Conservation (phyloP, 164 flowering plant genomes). For the Magnolia sinica region DNA sequence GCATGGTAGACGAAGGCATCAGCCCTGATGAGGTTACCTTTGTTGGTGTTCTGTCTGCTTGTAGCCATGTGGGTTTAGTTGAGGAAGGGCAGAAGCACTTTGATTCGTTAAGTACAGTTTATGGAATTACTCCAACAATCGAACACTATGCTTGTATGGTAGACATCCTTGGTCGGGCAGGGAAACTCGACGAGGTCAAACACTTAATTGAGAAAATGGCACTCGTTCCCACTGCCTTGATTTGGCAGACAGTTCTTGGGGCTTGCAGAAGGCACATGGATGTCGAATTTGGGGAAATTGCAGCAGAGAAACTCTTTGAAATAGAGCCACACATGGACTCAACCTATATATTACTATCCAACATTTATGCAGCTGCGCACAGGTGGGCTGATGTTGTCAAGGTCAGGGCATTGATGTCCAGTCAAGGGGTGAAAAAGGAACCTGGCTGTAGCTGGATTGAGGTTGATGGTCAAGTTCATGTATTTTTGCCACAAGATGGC, state of each 20-base stretch:
- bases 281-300: slow-evolving; percentile 46
- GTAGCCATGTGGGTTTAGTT: slow-evolving; percentile 45
- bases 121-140: slow-evolving; percentile 42
- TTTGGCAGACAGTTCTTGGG: slow-evolving; percentile 60
- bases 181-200: slow-evolving; percentile 43
- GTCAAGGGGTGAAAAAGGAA: slow-evolving; percentile 49
- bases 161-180: slow-evolving; percentile 56
- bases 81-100: slow-evolving; percentile 43
- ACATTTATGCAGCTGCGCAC: slow-evolving; percentile 49
- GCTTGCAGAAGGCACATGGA: slow-evolving; percentile 47
- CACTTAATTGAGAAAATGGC: slow-evolving; percentile 36
- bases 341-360: slow-evolving; percentile 47
- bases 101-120: slow-evolving; percentile 29
- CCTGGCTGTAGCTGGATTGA: slow-evolving; percentile 72
- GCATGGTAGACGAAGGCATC: slow-evolving; percentile 39
- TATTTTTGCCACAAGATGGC: slow-evolving; percentile 45
- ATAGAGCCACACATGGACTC: slow-evolving; percentile 41
- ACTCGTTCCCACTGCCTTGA: slow-evolving; percentile 28
- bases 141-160: slow-evolving; percentile 60
- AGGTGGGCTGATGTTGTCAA: slow-evolving; percentile 51
- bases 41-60: slow-evolving; percentile 52
- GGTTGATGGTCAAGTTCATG: slow-evolving; percentile 42
- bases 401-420: slow-evolving; percentile 40
- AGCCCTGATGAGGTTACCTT: slow-evolving; percentile 55
- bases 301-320: slow-evolving; percentile 47